These are phyloP conservation scores for Toxicodendron radicans DNA, from an alignment of 345 rosid genomes.

Conservation along the genomic window DNA sequence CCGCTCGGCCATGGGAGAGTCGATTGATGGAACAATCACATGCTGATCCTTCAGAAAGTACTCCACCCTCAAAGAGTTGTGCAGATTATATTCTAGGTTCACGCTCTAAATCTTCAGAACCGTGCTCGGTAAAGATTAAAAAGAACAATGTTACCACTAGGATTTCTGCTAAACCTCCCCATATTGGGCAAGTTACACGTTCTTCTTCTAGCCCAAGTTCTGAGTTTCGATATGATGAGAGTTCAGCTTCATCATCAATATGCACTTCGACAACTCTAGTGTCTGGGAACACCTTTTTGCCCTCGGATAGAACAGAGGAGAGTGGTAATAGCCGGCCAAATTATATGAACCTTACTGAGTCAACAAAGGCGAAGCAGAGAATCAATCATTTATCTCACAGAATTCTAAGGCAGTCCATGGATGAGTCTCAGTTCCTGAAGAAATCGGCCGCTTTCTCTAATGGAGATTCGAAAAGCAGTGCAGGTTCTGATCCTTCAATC, in stretches of 20 bases:
- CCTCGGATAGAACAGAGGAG: slow-evolving; percentile 51
- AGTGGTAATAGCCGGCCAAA: slow-evolving; percentile 59
- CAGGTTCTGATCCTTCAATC: slow-evolving; percentile 39
- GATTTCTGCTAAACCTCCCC: slow-evolving; percentile 70
- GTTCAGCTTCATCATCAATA: slow-evolving; percentile 75
- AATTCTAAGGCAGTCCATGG: slow-evolving; percentile 79
- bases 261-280: slow-evolving; percentile 71
- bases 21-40: slow-evolving; percentile 68
- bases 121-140: slow-evolving; percentile 45
- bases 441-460: slow-evolving; percentile 46
- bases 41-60: slow-evolving; percentile 31
- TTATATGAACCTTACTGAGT: slow-evolving; percentile 84
- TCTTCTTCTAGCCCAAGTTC: slow-evolving; percentile 77
- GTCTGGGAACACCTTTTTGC: slow-evolving; percentile 56
- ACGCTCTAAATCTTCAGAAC: slow-evolving; percentile 52
- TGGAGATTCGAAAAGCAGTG: slow-evolving; percentile 41
- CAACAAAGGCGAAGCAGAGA: slow-evolving; percentile 82
- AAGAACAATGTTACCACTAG: slow-evolving; percentile 81
- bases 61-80: slow-evolving; percentile 41
- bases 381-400: slow-evolving; percentile 32
- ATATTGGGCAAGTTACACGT: slow-evolving; percentile 40
- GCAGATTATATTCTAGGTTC: slow-evolving; percentile 23
- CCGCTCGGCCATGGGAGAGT: slow-evolving; percentile 95
- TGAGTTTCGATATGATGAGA: slow-evolving; percentile 65
- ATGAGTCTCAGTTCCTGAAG: slow-evolving; percentile 80